phyloP scores from a whole-genome alignment of 2,329 filamentous ascomycete genomes.

The Cladosporium colombiae region DNA sequence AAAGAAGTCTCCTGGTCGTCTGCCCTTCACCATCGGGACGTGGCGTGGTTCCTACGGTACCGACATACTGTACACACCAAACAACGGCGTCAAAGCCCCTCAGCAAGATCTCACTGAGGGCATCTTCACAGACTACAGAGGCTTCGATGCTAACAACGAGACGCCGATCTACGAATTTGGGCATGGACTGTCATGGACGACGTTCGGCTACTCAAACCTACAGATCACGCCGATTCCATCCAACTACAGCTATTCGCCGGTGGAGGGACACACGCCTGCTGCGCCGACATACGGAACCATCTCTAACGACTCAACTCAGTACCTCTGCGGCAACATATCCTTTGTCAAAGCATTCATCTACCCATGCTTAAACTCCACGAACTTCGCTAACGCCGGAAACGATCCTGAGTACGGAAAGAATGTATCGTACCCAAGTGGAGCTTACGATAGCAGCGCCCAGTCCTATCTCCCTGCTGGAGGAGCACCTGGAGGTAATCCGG shows the following conservation, averaged over 20 bases:
- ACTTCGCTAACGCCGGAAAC: constrained; percentile 56
- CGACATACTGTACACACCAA: constrained; percentile 68
- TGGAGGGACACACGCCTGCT: constrained; percentile 58
- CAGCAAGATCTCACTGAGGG: constrained; percentile 84
- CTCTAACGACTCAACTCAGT: constrained; percentile 54
- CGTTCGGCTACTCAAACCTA: constrained; percentile 63
- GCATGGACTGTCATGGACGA: constrained; percentile 79
- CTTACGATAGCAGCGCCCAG: constrained; percentile 33
- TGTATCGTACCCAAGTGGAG: constrained; percentile 62
- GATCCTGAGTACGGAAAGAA: constrained; percentile 62
- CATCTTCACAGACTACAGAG: constrained; percentile 84
- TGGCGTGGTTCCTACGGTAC: constrained; percentile 74
- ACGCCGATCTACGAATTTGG: constrained; percentile 83
- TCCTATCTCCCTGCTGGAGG: constrained; percentile 66
- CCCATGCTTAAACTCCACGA: constrained; percentile 66
- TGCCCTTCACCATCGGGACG: constrained; percentile 86
- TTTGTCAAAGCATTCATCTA: constrained; percentile 62
- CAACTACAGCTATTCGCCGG: constrained; percentile 55
- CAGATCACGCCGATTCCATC: constrained; percentile 48
- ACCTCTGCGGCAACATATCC: constrained; percentile 63
- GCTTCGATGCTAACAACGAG: constrained; percentile 77
- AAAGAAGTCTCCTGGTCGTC: constrained; percentile 71
- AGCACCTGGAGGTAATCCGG: constrained; percentile 67
- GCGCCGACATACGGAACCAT: constrained; percentile 65
- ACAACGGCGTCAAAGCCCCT: constrained; percentile 66